Evolutionary conservation across 371 early-diverging fungal species (phyloP), one percentile per base, ranked within the genome.

Genomic region (Mucor racemosus): DNA sequence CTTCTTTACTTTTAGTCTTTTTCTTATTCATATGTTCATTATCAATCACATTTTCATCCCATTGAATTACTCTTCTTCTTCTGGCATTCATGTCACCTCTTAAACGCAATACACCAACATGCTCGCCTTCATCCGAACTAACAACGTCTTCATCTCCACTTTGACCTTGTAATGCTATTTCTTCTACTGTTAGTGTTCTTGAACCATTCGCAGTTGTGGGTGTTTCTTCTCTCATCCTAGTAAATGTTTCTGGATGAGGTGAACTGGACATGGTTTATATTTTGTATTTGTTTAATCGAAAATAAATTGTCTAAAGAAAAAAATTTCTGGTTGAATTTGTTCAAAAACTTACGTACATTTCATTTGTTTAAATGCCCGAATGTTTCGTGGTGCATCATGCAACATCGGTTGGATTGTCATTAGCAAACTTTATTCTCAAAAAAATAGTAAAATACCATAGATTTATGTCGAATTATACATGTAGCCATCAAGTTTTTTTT

Each of bases 1-100:
- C n/a, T n/a, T n/a, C n/a, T n/a, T n/a, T 78, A 93, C 94, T 85
- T 72, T 96, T 96, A 56, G 91, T 89, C 65, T 90, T 94, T 76
- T 96, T 96, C 69, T 82, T 88, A 53, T 85, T 83, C 83, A 95
- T 73, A 35, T 89, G 85, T 73, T 96, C 96, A 75, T 96, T 96
- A 73, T 96, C 95, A 34, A 96, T 83, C 0, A 94, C 95, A 54
- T 77, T 86, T 38, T 88, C 90, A 55, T 89, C 91, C 96, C 96
- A 96, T 57, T 86, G 89, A 60, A 95, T 90, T 11, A 80, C 77
- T 65, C 82, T 74, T 15, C 76, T 79, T 19, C 81, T 64, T 65
- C 79, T 66, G 15, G 77, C 58, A 33, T 66, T 62, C 67, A 81
- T 72, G 46, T 86, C 86, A n/a, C 88, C 88, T 19, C 73, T 72